A percentile compares a stretch with the other conserved stretches of the same genome.
Conservation (phyloP, 1,284 basidiomycete genomes). For the Coniophora puteana region DNA sequence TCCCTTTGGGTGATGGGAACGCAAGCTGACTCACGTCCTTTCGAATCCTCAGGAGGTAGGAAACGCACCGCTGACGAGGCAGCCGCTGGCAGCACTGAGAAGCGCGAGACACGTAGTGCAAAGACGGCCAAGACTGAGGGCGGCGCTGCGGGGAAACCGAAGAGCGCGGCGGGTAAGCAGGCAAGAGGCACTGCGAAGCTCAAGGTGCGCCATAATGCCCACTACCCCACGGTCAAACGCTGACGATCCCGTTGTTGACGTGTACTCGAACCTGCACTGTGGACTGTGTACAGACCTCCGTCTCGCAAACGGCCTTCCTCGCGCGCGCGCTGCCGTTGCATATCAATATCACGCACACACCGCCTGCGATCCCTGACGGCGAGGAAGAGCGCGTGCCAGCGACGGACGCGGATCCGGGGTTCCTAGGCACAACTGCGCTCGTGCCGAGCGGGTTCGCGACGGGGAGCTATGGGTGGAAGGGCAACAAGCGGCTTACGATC, state of each 20-base stretch:
- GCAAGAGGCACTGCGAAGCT: conserved; percentile 39
- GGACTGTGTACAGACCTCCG: conserved; percentile 31
- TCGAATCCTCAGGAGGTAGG: conserved; percentile 29
- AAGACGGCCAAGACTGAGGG: conserved; percentile 46
- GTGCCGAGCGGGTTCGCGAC: conserved; percentile 59
- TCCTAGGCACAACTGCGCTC: conserved; percentile 55
- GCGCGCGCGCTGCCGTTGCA: conserved; percentile 64
- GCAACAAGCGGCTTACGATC: conserved; percentile 60
- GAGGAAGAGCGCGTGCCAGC: conserved; percentile 34
- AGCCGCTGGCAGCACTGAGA: conserved; percentile 26
- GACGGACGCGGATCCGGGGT: conserved; percentile 51
- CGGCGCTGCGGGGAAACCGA: conserved; percentile 17
- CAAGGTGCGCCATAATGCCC: conserved; percentile 17
- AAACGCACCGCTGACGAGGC: conserved; percentile 47
- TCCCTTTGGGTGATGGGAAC: conserved; percentile 3
- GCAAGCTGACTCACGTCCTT: conserved; percentile 11
- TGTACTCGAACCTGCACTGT: background rate
- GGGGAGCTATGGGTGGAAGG: conserved; percentile 82
- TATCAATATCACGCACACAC: conserved; percentile 64
- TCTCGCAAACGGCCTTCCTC: conserved; percentile 55
- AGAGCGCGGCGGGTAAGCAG: conserved; percentile 20
- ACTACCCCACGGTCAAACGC: background rate
- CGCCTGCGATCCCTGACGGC: conserved; percentile 40
- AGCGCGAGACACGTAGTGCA: conserved; percentile 39
- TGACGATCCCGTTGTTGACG: background rate